These are phyloP conservation scores for Puccinia triticina DNA, from an alignment of 1,284 basidiomycete species.

Conservation along the genomic window DNA sequence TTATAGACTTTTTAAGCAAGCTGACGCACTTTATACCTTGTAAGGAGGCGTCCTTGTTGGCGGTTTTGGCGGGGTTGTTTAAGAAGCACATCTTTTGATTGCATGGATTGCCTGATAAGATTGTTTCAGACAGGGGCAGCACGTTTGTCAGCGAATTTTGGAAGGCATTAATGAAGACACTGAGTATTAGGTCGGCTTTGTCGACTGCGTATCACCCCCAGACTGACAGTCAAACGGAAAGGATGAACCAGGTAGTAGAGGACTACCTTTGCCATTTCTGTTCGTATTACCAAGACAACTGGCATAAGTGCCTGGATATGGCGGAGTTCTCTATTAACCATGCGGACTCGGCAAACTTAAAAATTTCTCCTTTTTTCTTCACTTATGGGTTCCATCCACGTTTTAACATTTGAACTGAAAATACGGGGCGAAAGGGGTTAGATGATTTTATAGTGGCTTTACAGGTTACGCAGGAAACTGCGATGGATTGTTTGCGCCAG, in stretches of 20 bases:
- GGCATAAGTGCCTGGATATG: slow-evolving; percentile 54
- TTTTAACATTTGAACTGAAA: not conserved
- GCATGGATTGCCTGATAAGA: slow-evolving; percentile 22
- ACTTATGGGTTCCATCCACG: not conserved
- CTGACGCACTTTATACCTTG: too few species aligned
- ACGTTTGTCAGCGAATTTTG: slow-evolving; percentile 18
- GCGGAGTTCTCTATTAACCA: slow-evolving; percentile 35
- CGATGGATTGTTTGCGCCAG: too few species aligned
- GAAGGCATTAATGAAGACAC: not conserved
- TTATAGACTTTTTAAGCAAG: too few species aligned
- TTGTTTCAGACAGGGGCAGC: not conserved
- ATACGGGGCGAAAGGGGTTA: not conserved
- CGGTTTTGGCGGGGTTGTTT: too few species aligned
- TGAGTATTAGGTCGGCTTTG: not conserved
- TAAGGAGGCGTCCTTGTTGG: too few species aligned
- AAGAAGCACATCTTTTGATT: too few species aligned
- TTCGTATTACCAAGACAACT: slow-evolving; percentile 54
- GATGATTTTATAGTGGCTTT: not conserved
- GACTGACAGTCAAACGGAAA: too few species aligned
- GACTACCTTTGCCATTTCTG: slow-evolving; percentile 53
- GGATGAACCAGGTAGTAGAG: not conserved
- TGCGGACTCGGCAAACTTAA: too few species aligned
- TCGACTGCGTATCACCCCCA: slow-evolving; percentile 5
- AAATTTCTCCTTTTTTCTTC: not conserved
- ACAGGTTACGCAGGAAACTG: not conserved